Evolutionary conservation across 768 basidiomycete species (phyloP).

Genomic region (Hysterangium stoloniferum): DNA sequence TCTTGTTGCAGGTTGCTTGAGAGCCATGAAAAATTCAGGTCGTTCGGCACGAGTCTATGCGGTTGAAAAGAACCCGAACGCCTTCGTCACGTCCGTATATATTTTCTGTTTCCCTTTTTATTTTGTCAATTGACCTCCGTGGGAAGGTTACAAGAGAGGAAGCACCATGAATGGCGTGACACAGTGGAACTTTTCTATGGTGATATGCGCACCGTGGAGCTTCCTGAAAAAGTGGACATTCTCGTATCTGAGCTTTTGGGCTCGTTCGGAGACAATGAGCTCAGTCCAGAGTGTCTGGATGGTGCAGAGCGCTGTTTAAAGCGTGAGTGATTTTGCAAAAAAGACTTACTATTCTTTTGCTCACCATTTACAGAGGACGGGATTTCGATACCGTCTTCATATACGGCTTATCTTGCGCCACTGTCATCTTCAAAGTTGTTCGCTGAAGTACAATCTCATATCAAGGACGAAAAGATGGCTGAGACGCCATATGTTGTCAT

Average conservation of each 20-base stretch:
- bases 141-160: constrained; percentile 75
- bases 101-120: constrained; percentile 5
- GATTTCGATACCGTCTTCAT: constrained; percentile 93
- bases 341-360: not conserved
- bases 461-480: constrained; percentile 46
- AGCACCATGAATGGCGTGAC: constrained; percentile 75
- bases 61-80: constrained; percentile 95
- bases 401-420: constrained; percentile 91
- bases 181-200: constrained; percentile 81
- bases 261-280: constrained; percentile 97
- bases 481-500: constrained; percentile 99
- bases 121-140: constrained; percentile 2
- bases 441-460: constrained; percentile 67
- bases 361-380: constrained; percentile 57
- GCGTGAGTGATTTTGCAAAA: constrained; percentile 39
- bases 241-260: constrained; percentile 93
- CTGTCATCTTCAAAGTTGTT: constrained; percentile 90
- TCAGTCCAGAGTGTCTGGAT: constrained; percentile 96
- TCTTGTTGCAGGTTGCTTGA: constrained; percentile 76
- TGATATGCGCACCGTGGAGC: constrained; percentile 80
- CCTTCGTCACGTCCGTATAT: constrained; percentile 78
- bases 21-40: constrained; percentile 61
- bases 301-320: constrained; percentile 92
- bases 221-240: constrained; percentile 88
- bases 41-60: constrained; percentile 69